Evolutionary conservation across 768 basidiomycete genomes (phyloP).

Genomic region (Lentinula sp.): DNA sequence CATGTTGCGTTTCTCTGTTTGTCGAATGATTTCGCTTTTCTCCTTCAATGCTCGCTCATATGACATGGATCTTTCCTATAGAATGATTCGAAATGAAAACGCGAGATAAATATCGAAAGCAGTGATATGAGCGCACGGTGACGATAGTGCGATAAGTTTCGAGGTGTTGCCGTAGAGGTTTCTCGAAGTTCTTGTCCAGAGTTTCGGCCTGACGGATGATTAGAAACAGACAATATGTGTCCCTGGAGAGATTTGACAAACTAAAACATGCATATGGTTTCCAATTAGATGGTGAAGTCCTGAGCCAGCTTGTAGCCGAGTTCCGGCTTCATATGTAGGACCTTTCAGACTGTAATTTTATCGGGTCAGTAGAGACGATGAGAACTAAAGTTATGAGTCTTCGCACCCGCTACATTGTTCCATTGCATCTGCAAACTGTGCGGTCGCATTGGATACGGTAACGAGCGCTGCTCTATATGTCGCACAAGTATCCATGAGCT

Average conservation of each 20-base stretch:
- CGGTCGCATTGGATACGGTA: constrained; percentile 77
- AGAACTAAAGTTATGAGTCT: not conserved
- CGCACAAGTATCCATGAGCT: constrained; percentile 75
- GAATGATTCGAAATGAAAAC: not conserved
- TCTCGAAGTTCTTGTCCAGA: constrained; percentile 83
- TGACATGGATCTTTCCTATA: constrained; percentile 74
- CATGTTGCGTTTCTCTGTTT: constrained; percentile 81
- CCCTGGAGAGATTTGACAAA: constrained; percentile 27
- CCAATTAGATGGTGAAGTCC: constrained; percentile 89
- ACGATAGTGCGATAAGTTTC: constrained; percentile 74
- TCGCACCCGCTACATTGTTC: constrained; percentile 76
- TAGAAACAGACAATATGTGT: constrained; percentile 7
- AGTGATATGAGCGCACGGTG: constrained; percentile 35
- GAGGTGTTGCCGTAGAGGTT: constrained; percentile 79
- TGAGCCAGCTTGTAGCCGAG: constrained; percentile 77
- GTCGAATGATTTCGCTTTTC: constrained; percentile 78
- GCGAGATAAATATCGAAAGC: constrained; percentile 10
- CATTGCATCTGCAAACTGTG: constrained; percentile 82
- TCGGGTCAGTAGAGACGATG: not conserved
- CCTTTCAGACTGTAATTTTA: constrained; percentile 56
- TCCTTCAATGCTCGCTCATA: constrained; percentile 82
- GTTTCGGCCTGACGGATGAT: constrained; percentile 59
- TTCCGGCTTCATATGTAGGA: constrained; percentile 73
- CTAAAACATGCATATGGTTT: constrained; percentile 90
- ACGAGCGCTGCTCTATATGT: constrained; percentile 78